phyloP scores from a whole-genome alignment of 2,329 filamentous ascomycete genomes.

The Diplodia intermedia region DNA sequence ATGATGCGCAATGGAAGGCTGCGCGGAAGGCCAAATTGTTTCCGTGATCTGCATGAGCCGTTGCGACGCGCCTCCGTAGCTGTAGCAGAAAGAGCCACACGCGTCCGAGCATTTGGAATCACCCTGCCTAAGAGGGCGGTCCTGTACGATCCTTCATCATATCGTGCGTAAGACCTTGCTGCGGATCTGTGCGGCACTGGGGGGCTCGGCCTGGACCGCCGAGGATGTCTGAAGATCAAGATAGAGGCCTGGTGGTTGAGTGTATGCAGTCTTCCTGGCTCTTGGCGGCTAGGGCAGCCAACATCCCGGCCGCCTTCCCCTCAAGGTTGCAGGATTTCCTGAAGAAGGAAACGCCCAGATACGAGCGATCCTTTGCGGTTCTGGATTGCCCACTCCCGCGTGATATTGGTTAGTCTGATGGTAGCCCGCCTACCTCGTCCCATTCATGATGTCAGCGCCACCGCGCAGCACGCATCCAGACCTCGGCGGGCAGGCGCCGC shows the following conservation, averaged over 20 bases:
- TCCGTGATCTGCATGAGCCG: constrained; percentile 25
- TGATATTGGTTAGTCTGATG: constrained; percentile 9
- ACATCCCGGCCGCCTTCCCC: background rate
- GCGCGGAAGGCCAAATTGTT: constrained; percentile 19
- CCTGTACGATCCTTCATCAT: constrained; percentile 14
- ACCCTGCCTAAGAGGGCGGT: background rate
- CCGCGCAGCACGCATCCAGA: constrained; percentile 17
- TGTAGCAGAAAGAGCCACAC: constrained; percentile 21
- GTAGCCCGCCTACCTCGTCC: background rate
- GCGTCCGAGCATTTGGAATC: constrained; percentile 19
- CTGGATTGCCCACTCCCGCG: background rate
- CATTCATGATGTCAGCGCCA: constrained; percentile 21
- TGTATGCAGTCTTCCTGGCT: background rate
- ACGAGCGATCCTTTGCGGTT: constrained; percentile 18
- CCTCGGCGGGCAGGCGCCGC: constrained; percentile 11
- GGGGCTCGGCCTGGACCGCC: background rate
- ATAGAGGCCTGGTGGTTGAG: constrained; percentile 11
- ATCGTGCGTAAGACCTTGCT: background rate
- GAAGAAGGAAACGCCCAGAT: constrained; percentile 20
- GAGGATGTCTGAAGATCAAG: constrained; percentile 1
- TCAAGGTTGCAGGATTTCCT: constrained; percentile 12
- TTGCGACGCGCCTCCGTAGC: constrained; percentile 14
- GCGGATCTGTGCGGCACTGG: constrained; percentile 8
- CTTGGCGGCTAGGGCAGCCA: constrained; percentile 17
- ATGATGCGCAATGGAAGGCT: constrained; percentile 19